Evolutionary conservation across 345 rosid species (phyloP), one percentile per base, ranked within the genome.

Genomic region (Salix udensis): DNA sequence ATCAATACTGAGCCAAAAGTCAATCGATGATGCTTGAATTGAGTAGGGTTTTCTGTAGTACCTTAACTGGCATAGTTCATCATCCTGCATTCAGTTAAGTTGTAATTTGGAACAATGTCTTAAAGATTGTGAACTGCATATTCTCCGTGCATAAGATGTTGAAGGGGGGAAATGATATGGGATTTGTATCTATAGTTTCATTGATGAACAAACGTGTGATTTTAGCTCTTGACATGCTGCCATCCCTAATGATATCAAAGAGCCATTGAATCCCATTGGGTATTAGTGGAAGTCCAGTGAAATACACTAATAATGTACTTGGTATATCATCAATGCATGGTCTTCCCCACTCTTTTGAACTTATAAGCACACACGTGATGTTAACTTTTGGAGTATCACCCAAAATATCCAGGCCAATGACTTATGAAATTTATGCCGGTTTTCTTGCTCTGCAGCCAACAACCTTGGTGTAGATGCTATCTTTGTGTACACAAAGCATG

Each of bases 401-500:
- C 60, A 53, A 53, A 53, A 21, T 53, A 53, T 21, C 60, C 24
- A 53, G 60, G 60, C 24, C 60, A 53, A 2, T 36, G 48, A 31
- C 44, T 16, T 14, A 0, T 67, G 46, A n/a, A 67, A 9, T 37
- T 67, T 21, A 16, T 67, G 23, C 24, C 0, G 24, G 42, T 39
- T 39, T 9, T 66, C 39, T 15, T 76, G 4, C 46, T 53, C 21
- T 79, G 85, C 85, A 89, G 95, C 92, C 64, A 86, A 91, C 75
- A 89, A 83, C 71, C 88, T 89, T 1, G 89, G 91, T 0, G 81
- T 89, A 5, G 93, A 91, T 81, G 93, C 91, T 34, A 87, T 91
- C 62, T 91, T 91, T 65, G 96, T 87, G 77, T 91, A 86, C 81
- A 89, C 96, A 23, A 88, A 83, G 74, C 86, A 86, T 28, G 96